Conservation (phyloP, 805 yeast species). For the Wickerhamiella nectarea region DNA sequence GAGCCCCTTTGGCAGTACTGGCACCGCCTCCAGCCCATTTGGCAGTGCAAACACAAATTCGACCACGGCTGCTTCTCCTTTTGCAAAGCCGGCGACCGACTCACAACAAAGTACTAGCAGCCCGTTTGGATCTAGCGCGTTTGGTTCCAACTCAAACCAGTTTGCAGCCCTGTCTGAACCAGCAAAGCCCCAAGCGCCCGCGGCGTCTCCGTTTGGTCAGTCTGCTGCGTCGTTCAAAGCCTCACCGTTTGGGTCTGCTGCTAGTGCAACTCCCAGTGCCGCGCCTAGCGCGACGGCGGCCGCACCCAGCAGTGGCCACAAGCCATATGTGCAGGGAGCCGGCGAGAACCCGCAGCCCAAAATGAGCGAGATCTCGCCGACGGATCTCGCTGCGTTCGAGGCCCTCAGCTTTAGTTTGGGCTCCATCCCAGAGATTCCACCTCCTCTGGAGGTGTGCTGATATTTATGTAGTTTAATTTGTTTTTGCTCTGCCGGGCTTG, state of each 20-base stretch:
- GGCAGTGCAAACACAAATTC: too few relatives aligned
- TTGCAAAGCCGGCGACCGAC: too few relatives aligned
- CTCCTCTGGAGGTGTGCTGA: conserved; percentile 2
- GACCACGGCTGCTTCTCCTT: too few relatives aligned
- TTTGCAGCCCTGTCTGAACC: background rate
- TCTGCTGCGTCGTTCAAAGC: background rate
- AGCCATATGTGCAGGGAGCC: conserved; percentile 2
- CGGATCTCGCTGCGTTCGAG: conserved; percentile 3
- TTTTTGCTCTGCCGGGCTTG: too few relatives aligned
- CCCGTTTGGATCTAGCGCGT: background rate
- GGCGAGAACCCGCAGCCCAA: conserved; percentile 2
- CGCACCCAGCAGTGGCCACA: background rate
- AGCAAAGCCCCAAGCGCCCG: too few relatives aligned
- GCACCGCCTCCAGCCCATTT: too few relatives aligned
- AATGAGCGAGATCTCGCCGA: background rate
- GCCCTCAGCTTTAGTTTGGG: conserved; percentile 3
- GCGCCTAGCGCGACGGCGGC: too few relatives aligned
- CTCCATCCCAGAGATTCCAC: conserved; percentile 1
- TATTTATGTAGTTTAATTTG: background rate
- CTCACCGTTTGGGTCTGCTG: background rate
- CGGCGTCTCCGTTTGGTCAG: background rate
- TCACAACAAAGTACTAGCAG: too few relatives aligned
- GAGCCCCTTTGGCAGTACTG: too few relatives aligned
- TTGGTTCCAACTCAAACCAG: background rate
- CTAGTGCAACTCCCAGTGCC: background rate